Conservation (phyloP, 2,329 filamentous ascomycete genomes). For the Claviceps spartinae region DNA sequence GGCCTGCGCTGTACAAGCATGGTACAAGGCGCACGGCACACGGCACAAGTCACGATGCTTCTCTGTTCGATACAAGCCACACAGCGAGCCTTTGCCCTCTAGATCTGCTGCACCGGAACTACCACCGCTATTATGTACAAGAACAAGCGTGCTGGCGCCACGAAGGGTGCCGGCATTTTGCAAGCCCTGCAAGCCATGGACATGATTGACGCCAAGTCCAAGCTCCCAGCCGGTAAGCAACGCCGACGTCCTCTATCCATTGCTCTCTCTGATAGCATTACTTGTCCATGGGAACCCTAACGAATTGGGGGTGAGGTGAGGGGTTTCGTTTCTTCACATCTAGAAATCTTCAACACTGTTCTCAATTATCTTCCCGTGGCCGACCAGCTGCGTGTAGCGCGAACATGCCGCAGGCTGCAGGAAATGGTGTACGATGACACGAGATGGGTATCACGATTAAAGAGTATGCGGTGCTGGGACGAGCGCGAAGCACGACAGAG, state of each 20-base stretch:
- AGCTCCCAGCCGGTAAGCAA: constrained; percentile 61
- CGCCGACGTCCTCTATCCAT: not conserved
- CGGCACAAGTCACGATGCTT: not conserved
- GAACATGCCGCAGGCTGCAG: constrained; percentile 70
- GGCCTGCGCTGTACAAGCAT: not conserved
- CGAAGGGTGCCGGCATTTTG: constrained; percentile 45
- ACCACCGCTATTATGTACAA: constrained; percentile 24
- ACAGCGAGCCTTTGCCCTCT: constrained; percentile 2
- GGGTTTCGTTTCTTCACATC: too few relatives aligned
- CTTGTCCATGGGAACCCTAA: not conserved
- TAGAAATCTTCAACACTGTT: constrained; percentile 77
- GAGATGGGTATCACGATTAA: constrained; percentile 78
- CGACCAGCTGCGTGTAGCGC: constrained; percentile 76
- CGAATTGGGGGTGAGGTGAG: too few relatives aligned
- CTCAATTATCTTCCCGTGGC: constrained; percentile 78
- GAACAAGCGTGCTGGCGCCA: constrained; percentile 26
- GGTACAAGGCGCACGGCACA: not conserved
- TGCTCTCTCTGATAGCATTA: not conserved
- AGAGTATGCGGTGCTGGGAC: constrained; percentile 84
- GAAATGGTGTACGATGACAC: constrained; percentile 99
- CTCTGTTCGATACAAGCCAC: not conserved
- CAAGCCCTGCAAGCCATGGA: constrained; percentile 66
- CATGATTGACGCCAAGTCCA: constrained; percentile 65
- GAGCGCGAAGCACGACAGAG: constrained; percentile 70
- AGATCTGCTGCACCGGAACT: not conserved